phyloP scores from a whole-genome alignment of 306 rosid genomes.

The cucumber (Cucumis sativus) region DNA sequence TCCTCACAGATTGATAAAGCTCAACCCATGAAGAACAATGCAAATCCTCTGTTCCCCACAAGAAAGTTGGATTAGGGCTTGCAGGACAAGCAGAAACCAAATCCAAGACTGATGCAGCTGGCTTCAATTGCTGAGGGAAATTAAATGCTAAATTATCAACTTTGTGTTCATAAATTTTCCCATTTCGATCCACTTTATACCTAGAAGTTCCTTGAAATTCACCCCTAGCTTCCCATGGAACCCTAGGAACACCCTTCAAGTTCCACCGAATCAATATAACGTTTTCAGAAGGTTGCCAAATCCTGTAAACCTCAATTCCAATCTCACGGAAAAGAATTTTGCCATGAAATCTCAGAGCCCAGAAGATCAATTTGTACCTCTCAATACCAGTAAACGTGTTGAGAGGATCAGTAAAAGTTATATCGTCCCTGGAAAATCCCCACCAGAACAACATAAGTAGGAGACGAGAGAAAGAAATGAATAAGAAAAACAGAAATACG shows the following conservation, averaged over 20 bases:
- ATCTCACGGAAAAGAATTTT: slow-evolving; percentile 69
- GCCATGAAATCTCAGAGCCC: slow-evolving; percentile 91
- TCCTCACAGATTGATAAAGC: slow-evolving; percentile 58
- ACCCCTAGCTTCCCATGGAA: slow-evolving; percentile 90
- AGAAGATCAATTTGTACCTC: slow-evolving; percentile 75
- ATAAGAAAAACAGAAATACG: not conserved
- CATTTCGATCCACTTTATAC: slow-evolving; percentile 66
- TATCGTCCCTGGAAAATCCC: slow-evolving; percentile 53
- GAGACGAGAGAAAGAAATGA: not conserved
- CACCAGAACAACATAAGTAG: not conserved
- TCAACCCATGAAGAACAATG: slow-evolving; percentile 71
- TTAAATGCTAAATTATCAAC: slow-evolving; percentile 88
- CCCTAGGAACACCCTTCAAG: slow-evolving; percentile 74
- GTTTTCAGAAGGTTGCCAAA: slow-evolving; percentile 97
- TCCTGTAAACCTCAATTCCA: slow-evolving; percentile 58
- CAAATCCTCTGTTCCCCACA: slow-evolving; percentile 48
- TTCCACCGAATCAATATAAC: slow-evolving; percentile 82
- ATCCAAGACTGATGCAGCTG: slow-evolving; percentile 69
- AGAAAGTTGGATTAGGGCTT: slow-evolving; percentile 75
- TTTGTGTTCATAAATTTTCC: slow-evolving; percentile 83
- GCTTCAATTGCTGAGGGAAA: slow-evolving; percentile 55
- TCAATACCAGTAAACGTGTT: slow-evolving; percentile 82
- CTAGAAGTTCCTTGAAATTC: slow-evolving; percentile 92
- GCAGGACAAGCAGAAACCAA: slow-evolving; percentile 77
- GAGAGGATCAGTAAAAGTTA: slow-evolving; percentile 67